Evolutionary conservation across 371 early-diverging fungal species (phyloP), one percentile per base, ranked within the genome.

Genomic region (Apophysomyces trapeziformis): DNA sequence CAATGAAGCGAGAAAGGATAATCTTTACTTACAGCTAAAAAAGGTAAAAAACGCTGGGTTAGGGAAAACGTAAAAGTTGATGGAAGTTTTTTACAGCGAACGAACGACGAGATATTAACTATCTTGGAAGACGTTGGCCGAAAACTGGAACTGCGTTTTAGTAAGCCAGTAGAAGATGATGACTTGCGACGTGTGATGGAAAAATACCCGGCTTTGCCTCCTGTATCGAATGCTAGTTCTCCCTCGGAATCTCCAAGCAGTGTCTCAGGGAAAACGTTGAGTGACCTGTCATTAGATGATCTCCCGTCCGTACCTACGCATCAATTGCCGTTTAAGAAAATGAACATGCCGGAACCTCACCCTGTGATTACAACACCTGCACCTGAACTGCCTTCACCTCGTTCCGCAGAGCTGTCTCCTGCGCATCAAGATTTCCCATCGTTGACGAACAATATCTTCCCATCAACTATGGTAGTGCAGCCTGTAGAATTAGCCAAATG

Each of bases 401-500:
- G 39, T 26, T 32, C 56, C 8, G 46, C 61, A 8, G 41, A 45
- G 7, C 16, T 21, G n/a, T 47, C 68, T n/a, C 60, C 60, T 1
- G 21, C 21, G 14, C 43, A 63, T n/a, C 44, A 18, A 18, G 37
- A 56, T 11, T 45, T 68, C 4, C 77, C 71, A n/a, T 41, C 74
- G 26, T 70, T 41, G 11, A 64, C 68, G 43, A 61, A 66, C 60
- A 45, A 72, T 78, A 67, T 60, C 60, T 70, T 73, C 70, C 75
- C 59, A 35, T 72, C 56, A 64, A 61, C 50, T n/a, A 56, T 59
- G 58, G 70, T 56, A 16, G 74, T 79, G 0, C 77, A 78, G 2
- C 80, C 89, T 5, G 36, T 14, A 6, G 80, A 82, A 13, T 70
- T 92, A 0, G 75, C 76, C 2, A 59, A 71, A 0, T 83, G 82